These are phyloP conservation scores for Globisporangium polare DNA, from an alignment of 352 stramenopile genomes.

Conservation along the genomic window DNA sequence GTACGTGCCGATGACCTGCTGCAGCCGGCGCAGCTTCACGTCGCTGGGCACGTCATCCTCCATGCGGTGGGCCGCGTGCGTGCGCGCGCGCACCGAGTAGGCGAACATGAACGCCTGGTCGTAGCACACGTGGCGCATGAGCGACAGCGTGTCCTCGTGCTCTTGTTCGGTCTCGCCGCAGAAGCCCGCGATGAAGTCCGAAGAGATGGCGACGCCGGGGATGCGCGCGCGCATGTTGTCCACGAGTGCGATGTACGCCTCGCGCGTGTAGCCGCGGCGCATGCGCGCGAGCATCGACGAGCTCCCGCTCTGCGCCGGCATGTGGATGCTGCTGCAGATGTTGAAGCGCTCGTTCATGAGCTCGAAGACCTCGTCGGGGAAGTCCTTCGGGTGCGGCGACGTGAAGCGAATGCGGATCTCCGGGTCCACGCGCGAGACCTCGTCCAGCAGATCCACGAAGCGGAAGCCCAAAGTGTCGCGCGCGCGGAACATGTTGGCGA, in stretches of 20 bases:
- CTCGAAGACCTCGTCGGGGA: constrained; percentile 92
- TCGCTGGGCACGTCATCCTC: constrained; percentile 94
- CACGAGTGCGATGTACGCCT: constrained; percentile 97
- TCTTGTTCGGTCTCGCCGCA: constrained; percentile 98
- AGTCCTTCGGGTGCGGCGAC: constrained; percentile 99
- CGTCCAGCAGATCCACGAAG: constrained; percentile 97
- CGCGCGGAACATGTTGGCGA: constrained; percentile 93
- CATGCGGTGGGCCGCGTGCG: constrained; percentile 93
- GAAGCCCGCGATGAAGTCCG: constrained; percentile 98
- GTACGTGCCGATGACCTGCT: constrained; percentile 96
- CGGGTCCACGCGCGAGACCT: constrained; percentile 89
- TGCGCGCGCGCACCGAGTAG: constrained; percentile 96
- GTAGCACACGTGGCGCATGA: constrained; percentile 87
- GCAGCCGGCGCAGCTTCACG: constrained; percentile 93
- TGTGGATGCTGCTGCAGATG: constrained; percentile 97
- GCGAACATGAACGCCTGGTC: constrained; percentile 99
- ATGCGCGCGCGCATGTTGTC: constrained; percentile 87
- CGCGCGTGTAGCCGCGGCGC: constrained; percentile 95
- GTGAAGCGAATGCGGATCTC: constrained; percentile 99
- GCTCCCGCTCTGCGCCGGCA: constrained; percentile 97
- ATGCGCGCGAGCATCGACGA: constrained; percentile 88
- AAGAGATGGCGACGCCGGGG: constrained; percentile 86
- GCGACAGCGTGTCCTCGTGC: constrained; percentile 91
- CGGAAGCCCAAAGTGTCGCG: constrained; percentile 89
- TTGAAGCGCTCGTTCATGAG: constrained; percentile 91